Conservation (phyloP, 768 basidiomycete species). For the Ephemerocybe angulata region DNA sequence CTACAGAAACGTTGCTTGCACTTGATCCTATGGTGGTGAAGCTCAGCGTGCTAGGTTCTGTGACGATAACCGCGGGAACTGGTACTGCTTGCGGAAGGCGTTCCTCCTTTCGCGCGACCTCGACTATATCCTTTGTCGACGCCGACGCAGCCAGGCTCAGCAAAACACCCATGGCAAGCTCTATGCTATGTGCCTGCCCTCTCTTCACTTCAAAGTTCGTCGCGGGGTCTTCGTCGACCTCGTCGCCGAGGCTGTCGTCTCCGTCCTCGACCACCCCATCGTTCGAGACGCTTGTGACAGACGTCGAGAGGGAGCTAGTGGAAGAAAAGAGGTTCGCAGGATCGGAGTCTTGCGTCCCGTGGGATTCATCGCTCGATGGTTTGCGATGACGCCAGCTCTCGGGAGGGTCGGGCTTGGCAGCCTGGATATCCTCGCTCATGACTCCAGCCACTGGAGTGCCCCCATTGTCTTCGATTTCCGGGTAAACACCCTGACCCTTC, state of each 20-base stretch:
- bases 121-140: background rate
- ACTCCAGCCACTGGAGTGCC: too few species aligned
- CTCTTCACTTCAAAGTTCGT: constrained; percentile 41
- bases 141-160: constrained; percentile 24
- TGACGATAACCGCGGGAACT: constrained; percentile 30
- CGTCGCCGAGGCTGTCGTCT: constrained; percentile 2
- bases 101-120: background rate
- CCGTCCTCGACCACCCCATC: background rate
- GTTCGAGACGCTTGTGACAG: constrained; percentile 11
- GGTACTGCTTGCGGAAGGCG: background rate
- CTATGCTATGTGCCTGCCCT: constrained; percentile 47
- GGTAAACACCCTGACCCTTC: too few species aligned
- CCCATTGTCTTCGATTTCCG: too few species aligned
- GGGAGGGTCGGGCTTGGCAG: too few species aligned
- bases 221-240: constrained; percentile 15
- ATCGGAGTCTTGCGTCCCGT: constrained; percentile 24
- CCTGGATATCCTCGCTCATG: too few species aligned
- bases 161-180: constrained; percentile 45
- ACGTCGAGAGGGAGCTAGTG: constrained; percentile 12
- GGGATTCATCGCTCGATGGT: constrained; percentile 30
- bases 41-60: constrained; percentile 32
- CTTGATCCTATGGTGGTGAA: constrained; percentile 30
- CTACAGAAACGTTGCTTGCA: constrained; percentile 36
- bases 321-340: constrained; percentile 14
- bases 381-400: constrained; percentile 11